Evolutionary conservation across 2,329 filamentous ascomycete species (phyloP), one percentile per base, ranked within the genome.

Genomic region (Ophiostoma angusticollis): DNA sequence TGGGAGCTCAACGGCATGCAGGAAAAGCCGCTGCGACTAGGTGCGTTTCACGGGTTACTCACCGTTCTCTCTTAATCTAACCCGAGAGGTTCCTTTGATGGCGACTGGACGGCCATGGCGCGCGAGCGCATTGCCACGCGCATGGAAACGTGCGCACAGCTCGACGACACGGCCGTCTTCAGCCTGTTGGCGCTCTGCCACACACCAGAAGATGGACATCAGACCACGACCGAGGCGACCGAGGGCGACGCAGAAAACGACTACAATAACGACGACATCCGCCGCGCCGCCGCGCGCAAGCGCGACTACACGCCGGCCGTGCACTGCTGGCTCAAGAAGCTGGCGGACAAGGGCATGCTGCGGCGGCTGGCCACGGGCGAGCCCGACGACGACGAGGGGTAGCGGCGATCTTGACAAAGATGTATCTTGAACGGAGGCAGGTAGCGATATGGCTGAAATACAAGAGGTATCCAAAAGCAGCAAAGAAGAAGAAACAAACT

Each of bases 1-100:
- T 98, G 95, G 67, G 91, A 98, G 63, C 72, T 98, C 39, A 91
- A 98, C 60, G 91, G 91, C 13, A 68, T 98, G 47, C 89, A 96
- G 61, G 64, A 64, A 30, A 74, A 78, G 46, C 89, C 85, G 3
- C 69, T 75, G 24, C 70, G 67, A 40, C 63, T 86, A 40, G 79
- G 78, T 60, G 55, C 40, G 45, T 39, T 6, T 19, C 47, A 39
- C 37, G 32, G 53, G 43, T 44, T 49, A 42, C 28, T 28, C 13
- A 16, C 31, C 11, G 19, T 16, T 6, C 17, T 43, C 40, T 14
- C 12, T 16, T n/a, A 22, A 27, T 25, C 6, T 21, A n/a, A 18
- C 12, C 18, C 6, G 7, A 6, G 9, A 16, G 29, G 19, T 14
- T 13, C 51, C 12, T 40, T 50, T 5, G 55, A 61, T 6, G 55